Evolutionary conservation across 2,329 filamentous ascomycete species (phyloP), one percentile per base, ranked within the genome.

Genomic region (Calonectria henricotiae): DNA sequence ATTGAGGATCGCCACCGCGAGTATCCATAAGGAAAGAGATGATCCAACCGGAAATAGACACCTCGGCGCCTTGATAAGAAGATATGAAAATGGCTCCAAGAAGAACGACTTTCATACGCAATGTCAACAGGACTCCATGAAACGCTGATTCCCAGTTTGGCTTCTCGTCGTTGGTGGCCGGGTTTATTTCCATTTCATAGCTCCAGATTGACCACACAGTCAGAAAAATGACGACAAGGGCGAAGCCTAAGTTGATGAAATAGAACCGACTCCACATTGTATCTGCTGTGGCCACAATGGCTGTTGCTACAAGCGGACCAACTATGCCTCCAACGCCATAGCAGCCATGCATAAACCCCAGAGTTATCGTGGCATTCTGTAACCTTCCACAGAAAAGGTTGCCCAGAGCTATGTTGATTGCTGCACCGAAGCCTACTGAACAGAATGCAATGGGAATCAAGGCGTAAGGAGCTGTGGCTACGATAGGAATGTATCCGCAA

Each of bases 21-120:
- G 90, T 89, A 58, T 88, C 87, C 80, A 96, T 94, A 44, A 97
- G 85, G 83, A 95, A 97, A 2, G 92, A 94, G 71, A 96, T 94
- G 51, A 96, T 91, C 94, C 94, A 97, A 62, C 94, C 94, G 0
- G 92, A 94, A 73, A 95, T 93, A 68, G 91, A 91, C 17, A 96
- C 94, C 81, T 96, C 94, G 41, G 92, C 92, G 39, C 94, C 94
- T 81, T 96, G 93, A 80, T 97, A 96, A 25, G 7, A 5, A 30
- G 7, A 30, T 30, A 83, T 93, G 84, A 96, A 96, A 7, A 94
- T 80, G 0, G 93, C 92, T 4, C 93, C 93, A 0, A 96, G 86
- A 1, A 96, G 81, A 0, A 94, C 93, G 4, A 90, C 86, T 35
- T 88, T 79, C 83, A 85, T 76, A 81, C 84, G 82, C 79, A 88